Evolutionary conservation across 495 filamentous ascomycete genomes (phyloP), one percentile per base, ranked within the genome.

Genomic region (Alectoria sarmentosa): DNA sequence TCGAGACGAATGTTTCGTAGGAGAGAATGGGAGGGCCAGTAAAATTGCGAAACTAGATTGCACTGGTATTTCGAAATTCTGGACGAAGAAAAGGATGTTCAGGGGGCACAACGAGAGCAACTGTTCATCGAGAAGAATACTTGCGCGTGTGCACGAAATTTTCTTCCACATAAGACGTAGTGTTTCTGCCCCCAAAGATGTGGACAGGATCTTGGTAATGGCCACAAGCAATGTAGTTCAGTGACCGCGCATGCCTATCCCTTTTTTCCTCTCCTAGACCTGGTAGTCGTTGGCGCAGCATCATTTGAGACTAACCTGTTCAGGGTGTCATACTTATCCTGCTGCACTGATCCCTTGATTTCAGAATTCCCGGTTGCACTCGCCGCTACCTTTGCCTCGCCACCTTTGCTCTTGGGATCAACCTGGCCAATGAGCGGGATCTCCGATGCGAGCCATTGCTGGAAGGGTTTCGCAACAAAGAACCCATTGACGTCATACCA

Each of bases 401-500:
- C 49, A n/a, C 66, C 71, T 64, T 74, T 76, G 67, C 78, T 83
- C 71, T 83, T 84, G 39, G 85, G 84, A 70, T 92, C 90, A 23
- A 84, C 82, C 67, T 82, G 75, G 19, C 85, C 86, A 71, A 96
- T 79, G 8, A 87, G 71, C 37, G 86, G 83, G 60, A 96, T 79
- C 69, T 84, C 80, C 30, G 77, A 80, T 36, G 90, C 89, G 36
- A 96, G 74, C 85, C 91, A 88, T 63, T 82, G 80, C 76, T 94
- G 91, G 71, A 96, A 92, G 13, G 92, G 92, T 67, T 86, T 83
- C 6, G 88, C 83, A 58, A 96, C 84, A 70, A 98, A 96, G 58
- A 82, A 83, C 9, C 94, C 93, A 44, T 90, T 83, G 6, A 78
- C 79, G 64, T 92, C 88, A 75, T 96, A 98, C 91, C 91, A 98